A percentile compares a stretch with the other conserved stretches of the same genome.
Evolutionary conservation across 2,329 filamentous ascomycete species (phyloP).

Genomic region (Cladosporium sp.): DNA sequence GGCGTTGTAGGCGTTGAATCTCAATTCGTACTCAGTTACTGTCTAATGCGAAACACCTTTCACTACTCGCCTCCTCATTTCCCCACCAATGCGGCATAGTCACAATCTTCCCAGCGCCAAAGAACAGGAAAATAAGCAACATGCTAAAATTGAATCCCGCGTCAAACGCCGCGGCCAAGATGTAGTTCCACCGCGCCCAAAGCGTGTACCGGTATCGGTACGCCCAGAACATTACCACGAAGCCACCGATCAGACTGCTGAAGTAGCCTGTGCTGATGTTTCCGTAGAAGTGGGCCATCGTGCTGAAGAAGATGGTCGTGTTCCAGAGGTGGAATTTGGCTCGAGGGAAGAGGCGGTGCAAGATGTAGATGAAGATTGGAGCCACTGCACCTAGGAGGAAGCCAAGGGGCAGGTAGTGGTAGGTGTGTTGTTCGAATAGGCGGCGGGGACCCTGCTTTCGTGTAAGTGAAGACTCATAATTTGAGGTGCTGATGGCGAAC

Average conservation of each 20-base stretch:
- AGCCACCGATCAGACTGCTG: slow-evolving; percentile 49
- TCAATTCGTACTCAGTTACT: too few relatives aligned
- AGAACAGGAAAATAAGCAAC: slow-evolving; percentile 57
- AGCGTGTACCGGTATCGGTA: slow-evolving; percentile 53
- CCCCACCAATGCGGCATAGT: slow-evolving; percentile 64
- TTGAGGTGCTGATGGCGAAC: background rate
- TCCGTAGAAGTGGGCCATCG: slow-evolving; percentile 54
- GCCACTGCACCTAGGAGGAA: slow-evolving; percentile 49
- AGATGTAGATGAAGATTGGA: slow-evolving; percentile 46
- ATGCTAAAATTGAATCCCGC: slow-evolving; percentile 60
- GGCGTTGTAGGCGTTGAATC: too few relatives aligned
- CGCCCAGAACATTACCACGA: slow-evolving; percentile 57
- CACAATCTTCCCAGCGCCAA: slow-evolving; percentile 53
- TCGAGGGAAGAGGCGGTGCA: slow-evolving; percentile 53
- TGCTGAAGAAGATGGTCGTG: slow-evolving; percentile 58
- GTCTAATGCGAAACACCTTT: slow-evolving; percentile 54
- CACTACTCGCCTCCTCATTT: slow-evolving; percentile 52
- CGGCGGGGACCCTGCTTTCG: slow-evolving; percentile 40
- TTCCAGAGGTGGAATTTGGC: slow-evolving; percentile 58
- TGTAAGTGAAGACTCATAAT: background rate
- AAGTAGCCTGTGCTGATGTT: slow-evolving; percentile 54
- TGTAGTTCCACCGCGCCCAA: slow-evolving; percentile 59
- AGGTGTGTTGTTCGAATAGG: slow-evolving; percentile 48
- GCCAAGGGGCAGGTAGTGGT: slow-evolving; percentile 48
- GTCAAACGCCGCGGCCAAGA: slow-evolving; percentile 58